Conservation (phyloP, 1,284 basidiomycete genomes). For the Peniophora sp. region DNA sequence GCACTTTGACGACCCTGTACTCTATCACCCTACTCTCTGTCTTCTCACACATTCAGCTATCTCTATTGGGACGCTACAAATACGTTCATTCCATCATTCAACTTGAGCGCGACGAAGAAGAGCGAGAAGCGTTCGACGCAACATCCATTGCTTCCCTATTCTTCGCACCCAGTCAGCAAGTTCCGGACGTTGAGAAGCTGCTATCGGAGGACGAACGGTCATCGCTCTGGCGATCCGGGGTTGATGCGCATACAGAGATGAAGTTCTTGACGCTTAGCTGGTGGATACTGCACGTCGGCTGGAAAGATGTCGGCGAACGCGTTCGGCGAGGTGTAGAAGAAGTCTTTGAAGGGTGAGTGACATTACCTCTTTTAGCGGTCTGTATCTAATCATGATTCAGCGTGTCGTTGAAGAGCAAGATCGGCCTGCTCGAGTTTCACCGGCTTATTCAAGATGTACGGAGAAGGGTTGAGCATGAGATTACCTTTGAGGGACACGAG, state of each 20-base stretch:
- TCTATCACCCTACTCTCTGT: slow-evolving; percentile 74
- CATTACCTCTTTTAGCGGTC: slow-evolving; percentile 2
- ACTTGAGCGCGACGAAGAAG: slow-evolving; percentile 52
- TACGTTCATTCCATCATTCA: slow-evolving; percentile 70
- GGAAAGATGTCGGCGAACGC: slow-evolving; percentile 73
- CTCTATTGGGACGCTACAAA: slow-evolving; percentile 73
- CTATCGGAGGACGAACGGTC: slow-evolving; percentile 15
- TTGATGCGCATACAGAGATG: slow-evolving; percentile 58
- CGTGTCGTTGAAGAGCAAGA: slow-evolving; percentile 71
- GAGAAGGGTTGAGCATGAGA: slow-evolving; percentile 63
- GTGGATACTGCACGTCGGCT: slow-evolving; percentile 88
- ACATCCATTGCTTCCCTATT: slow-evolving; percentile 28
- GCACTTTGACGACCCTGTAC: slow-evolving; percentile 81
- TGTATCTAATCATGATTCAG: slow-evolving; percentile 26
- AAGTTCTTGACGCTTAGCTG: slow-evolving; percentile 83
- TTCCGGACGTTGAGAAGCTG: slow-evolving; percentile 14
- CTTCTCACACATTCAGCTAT: slow-evolving; percentile 78
- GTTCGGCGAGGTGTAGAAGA: slow-evolving; percentile 72
- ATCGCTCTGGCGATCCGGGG: slow-evolving; percentile 21
- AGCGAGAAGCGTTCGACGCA: slow-evolving; percentile 37
- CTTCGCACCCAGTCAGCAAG: slow-evolving; percentile 5
- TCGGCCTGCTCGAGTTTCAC: slow-evolving; percentile 62
- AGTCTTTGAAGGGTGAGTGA: slow-evolving; percentile 67
- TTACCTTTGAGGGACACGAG: slow-evolving; percentile 55
- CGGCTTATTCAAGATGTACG: slow-evolving; percentile 65